Percentiles rank a stretch among this genome's conserved stretches.
Evolutionary conservation across 768 basidiomycete genomes (phyloP).

Genomic region (Boletus insuetus): DNA sequence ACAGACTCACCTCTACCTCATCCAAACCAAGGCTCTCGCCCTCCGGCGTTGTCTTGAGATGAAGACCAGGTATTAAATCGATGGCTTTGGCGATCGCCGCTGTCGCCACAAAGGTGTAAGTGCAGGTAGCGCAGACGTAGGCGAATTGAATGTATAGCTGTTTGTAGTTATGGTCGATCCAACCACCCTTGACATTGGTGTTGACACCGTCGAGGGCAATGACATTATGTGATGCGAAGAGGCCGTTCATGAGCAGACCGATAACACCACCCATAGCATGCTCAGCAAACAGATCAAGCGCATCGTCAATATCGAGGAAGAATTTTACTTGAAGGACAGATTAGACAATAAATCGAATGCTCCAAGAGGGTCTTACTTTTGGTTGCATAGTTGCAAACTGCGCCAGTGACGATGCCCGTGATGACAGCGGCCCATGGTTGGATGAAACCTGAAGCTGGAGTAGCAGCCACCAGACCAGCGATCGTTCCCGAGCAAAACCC

Average conservation of each 20-base stretch:
- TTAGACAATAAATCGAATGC: slow-evolving; percentile 7
- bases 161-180: slow-evolving; percentile 74
- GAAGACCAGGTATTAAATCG: slow-evolving; percentile 57
- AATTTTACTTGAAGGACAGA: slow-evolving; percentile 53
- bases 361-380: slow-evolving; percentile 49
- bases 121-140: slow-evolving; percentile 55
- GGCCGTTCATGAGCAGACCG: slow-evolving; percentile 67
- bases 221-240: slow-evolving; percentile 68
- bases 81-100: slow-evolving; percentile 56
- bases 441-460: slow-evolving; percentile 82
- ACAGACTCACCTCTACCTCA: slow-evolving; percentile 58
- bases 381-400: slow-evolving; percentile 79
- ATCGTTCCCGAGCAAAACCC: slow-evolving; percentile 89
- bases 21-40: slow-evolving; percentile 66
- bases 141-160: slow-evolving; percentile 78
- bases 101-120: slow-evolving; percentile 61
- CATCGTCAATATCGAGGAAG: slow-evolving; percentile 74
- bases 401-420: slow-evolving; percentile 70
- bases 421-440: slow-evolving; percentile 75
- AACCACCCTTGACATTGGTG: slow-evolving; percentile 54
- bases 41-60: slow-evolving; percentile 50
- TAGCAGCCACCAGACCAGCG: slow-evolving; percentile 85
- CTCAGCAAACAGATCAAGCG: slow-evolving; percentile 89
- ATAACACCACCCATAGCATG: slow-evolving; percentile 85
- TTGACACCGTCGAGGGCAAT: slow-evolving; percentile 69